A percentile compares a stretch with the other conserved stretches of the same genome.
Conservation (phyloP, 306 rosid genomes). For the Cyamopsis tetragonoloba region DNA sequence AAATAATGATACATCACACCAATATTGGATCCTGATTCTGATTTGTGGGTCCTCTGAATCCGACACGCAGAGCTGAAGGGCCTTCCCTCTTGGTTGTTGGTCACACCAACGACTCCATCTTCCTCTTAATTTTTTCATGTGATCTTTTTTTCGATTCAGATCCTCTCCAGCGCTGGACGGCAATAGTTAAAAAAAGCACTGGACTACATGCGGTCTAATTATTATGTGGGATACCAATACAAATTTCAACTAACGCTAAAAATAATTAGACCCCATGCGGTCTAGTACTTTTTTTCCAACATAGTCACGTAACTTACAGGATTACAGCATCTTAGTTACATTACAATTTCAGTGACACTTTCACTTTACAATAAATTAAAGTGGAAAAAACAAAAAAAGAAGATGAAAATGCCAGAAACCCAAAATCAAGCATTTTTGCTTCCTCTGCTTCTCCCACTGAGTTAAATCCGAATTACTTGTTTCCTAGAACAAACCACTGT, state of each 20-base stretch:
- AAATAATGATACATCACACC: slow-evolving; percentile 67
- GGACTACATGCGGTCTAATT: too few species aligned
- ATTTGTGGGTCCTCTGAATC: slow-evolving; percentile 78
- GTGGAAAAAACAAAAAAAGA: slow-evolving; percentile 43
- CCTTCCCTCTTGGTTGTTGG: slow-evolving; percentile 59
- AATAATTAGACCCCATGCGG: too few species aligned
- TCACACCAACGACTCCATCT: slow-evolving; percentile 59
- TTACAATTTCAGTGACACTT: slow-evolving; percentile 41
- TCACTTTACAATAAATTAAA: slow-evolving; percentile 52
- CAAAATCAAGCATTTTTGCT: slow-evolving; percentile 32
- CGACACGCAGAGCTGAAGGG: slow-evolving; percentile 48
- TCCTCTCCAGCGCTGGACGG: too few species aligned
- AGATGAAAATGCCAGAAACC: slow-evolving; percentile 39
- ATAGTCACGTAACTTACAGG: slow-evolving; percentile 20
- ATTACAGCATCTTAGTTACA: slow-evolving; percentile 41
- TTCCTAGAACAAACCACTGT: slow-evolving; percentile 55
- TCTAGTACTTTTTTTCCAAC: too few species aligned
- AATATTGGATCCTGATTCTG: slow-evolving; percentile 72
- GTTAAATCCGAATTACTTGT: slow-evolving; percentile 31
- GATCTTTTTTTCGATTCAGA: too few species aligned
- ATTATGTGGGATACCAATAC: too few species aligned
- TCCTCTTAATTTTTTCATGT: slow-evolving; percentile 41
- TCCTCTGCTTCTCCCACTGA: slow-evolving; percentile 7
- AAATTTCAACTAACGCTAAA: too few species aligned
- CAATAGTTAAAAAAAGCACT: too few species aligned